Conservation (phyloP, 148 eudicot species). For the Drosera capensis region DNA sequence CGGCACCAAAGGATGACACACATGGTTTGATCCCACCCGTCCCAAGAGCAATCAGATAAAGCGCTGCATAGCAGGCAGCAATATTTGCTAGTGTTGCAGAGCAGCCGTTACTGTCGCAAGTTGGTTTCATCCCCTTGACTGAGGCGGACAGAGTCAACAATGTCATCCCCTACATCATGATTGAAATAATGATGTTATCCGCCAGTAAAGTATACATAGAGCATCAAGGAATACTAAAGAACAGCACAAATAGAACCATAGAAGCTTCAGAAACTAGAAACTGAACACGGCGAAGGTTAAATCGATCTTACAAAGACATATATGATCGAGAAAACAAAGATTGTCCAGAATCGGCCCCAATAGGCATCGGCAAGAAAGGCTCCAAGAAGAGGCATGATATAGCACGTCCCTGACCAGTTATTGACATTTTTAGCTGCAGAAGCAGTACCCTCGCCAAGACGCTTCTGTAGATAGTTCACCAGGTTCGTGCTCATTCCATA, state of each 20-base stretch:
- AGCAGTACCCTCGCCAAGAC: constrained; percentile 6
- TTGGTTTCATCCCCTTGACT: constrained; percentile 6
- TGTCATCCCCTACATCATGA: constrained; percentile 9
- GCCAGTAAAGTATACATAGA: constrained; percentile 1
- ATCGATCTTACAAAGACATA: constrained; percentile 11
- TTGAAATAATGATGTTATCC: no score
- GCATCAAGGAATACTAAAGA: neutral
- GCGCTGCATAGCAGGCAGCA: constrained; percentile 6
- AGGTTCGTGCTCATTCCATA: constrained; percentile 13
- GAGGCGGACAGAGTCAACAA: constrained; percentile 14
- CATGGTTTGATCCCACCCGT: constrained; percentile 8
- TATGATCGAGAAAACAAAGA: constrained; percentile 11
- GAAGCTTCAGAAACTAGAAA: neutral
- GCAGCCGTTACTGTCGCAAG: constrained; percentile 2
- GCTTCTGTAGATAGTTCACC: constrained; percentile 7
- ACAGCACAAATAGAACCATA: neutral
- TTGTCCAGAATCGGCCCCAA: constrained; percentile 14
- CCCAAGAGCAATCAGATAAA: constrained; percentile 10
- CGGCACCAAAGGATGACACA: constrained; percentile 11
- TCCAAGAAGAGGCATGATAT: constrained; percentile 10
- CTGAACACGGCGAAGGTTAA: neutral
- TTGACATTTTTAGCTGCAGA: constrained; percentile 11
- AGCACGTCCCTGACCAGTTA: constrained; percentile 14
- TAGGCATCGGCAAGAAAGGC: constrained; percentile 16
- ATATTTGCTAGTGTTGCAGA: constrained; percentile 5